Evolutionary conservation across 192 early-diverging fungal species (phyloP).

Genomic region (Geranomyces michiganensis): DNA sequence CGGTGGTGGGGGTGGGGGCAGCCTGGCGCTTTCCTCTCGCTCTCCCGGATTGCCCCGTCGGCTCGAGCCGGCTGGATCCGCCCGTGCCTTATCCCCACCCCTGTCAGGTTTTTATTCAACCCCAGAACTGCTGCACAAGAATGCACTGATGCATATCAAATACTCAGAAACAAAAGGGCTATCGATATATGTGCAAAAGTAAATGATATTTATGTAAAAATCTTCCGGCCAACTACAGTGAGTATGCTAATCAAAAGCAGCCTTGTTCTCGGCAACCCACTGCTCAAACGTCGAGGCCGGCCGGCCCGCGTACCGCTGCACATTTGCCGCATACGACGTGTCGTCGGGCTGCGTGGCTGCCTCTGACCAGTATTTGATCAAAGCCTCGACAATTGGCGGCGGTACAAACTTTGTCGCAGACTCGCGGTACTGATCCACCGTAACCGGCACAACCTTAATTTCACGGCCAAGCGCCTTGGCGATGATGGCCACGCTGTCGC

Average conservation of each 20-base stretch:
- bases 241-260: neutral
- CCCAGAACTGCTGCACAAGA: neutral
- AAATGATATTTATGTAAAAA: constrained; percentile 1
- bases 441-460: neutral
- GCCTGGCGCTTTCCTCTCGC: neutral
- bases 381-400: neutral
- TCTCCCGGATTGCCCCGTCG: constrained; percentile 2
- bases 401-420: neutral
- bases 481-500: neutral
- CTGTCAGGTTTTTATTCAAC: neutral
- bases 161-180: neutral
- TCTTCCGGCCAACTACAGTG: no score
- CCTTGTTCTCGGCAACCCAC: neutral
- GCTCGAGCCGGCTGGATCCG: neutral
- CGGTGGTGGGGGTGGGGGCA: constrained; percentile 4
- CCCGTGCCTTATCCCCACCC: neutral
- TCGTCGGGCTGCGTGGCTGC: neutral
- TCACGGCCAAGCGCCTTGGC: constrained; percentile 1
- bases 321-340: constrained; percentile 5
- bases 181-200: neutral
- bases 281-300: constrained; percentile 16
- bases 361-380: neutral
- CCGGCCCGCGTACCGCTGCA: constrained; percentile 9
- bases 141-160: neutral
- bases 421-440: neutral